Evolutionary conservation across 176 grass and related monocot genomes (phyloP).

Genomic region (Aegilops tauschii): DNA sequence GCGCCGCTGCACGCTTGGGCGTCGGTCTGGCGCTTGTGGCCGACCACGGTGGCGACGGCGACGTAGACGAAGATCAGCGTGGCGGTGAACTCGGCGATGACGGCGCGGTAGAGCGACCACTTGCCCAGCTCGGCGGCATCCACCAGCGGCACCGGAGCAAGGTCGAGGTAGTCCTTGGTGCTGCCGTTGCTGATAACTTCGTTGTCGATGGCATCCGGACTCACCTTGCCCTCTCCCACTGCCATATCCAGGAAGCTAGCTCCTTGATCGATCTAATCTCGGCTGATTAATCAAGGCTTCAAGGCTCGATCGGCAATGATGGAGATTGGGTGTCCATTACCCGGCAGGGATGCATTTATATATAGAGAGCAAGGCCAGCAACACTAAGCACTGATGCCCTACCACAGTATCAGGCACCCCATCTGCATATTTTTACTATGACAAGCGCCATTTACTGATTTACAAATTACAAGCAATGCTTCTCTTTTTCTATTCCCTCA

Average conservation of each 20-base stretch:
- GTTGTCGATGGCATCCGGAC: background rate
- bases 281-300: no score
- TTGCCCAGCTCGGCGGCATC: background rate
- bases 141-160: background rate
- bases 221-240: background rate
- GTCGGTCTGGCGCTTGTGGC: background rate
- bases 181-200: background rate
- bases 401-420: no score
- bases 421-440: no score
- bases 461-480: no score
- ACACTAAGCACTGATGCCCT: no score
- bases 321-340: no score
- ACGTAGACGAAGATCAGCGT: conserved; percentile 17
- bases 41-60: background rate
- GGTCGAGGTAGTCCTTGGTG: background rate
- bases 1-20: conserved; percentile 47
- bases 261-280: no score
- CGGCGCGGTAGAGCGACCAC: background rate
- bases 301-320: no score
- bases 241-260: background rate
- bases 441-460: no score
- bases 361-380: no score
- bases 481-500: no score
- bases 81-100: conserved; percentile 7
- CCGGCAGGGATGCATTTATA: no score